phyloP scores from a whole-genome alignment of 495 filamentous ascomycete species.

The Geoglossum glabrum region DNA sequence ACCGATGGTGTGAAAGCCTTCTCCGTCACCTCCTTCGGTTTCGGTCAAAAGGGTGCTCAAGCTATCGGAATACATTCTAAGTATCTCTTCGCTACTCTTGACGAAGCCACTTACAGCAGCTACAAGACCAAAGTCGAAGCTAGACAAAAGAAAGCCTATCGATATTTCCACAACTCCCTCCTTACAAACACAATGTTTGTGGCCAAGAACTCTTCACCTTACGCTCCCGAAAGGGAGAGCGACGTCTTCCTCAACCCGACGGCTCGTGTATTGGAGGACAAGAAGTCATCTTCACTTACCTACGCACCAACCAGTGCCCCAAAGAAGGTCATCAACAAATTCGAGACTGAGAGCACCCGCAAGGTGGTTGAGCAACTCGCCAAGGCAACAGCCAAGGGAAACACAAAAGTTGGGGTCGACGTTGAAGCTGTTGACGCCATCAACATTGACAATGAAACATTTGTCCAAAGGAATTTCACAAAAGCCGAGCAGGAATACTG shows the following conservation, averaged over 20 bases:
- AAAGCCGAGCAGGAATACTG: conserved; percentile 66
- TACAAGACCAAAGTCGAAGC: conserved; percentile 80
- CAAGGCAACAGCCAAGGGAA: conserved; percentile 40
- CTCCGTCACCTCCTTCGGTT: conserved; percentile 96
- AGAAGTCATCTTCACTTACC: conserved; percentile 56
- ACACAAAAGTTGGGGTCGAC: conserved; percentile 80
- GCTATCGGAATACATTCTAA: conserved; percentile 90
- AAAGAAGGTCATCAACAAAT: conserved; percentile 32
- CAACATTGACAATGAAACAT: conserved; percentile 82
- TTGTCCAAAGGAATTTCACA: conserved; percentile 91
- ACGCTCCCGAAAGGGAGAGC: conserved; percentile 67
- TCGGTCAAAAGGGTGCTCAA: conserved; percentile 97
- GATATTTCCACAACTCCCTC: conserved; percentile 91
- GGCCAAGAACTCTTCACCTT: conserved; percentile 78
- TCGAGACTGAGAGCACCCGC: conserved; percentile 38
- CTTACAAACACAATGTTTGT: conserved; percentile 96
- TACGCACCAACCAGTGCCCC: conserved; percentile 41
- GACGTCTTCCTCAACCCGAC: conserved; percentile 89
- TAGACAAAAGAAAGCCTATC: conserved; percentile 93
- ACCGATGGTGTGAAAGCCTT: conserved; percentile 97
- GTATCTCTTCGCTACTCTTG: conserved; percentile 89
- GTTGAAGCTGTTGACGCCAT: conserved; percentile 70
- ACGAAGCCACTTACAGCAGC: conserved; percentile 55
- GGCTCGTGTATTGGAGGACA: conserved; percentile 65
- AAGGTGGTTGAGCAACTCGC: conserved; percentile 64